phyloP scores from a whole-genome alignment of 305 asterid genomes.

The Rubia tinctorum region DNA sequence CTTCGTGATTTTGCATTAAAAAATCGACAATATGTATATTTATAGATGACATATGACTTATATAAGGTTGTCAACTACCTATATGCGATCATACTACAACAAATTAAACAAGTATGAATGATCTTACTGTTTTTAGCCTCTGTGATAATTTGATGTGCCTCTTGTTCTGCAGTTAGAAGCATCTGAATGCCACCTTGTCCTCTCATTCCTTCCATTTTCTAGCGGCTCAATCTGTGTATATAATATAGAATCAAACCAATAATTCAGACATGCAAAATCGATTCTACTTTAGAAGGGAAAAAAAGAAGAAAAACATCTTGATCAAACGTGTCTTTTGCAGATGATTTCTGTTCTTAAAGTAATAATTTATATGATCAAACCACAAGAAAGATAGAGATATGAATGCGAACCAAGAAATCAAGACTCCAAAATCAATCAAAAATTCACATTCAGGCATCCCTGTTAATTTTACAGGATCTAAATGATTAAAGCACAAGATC shows the following conservation, averaged over 20 bases:
- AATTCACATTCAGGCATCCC: too few relatives aligned
- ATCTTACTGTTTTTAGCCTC: conserved; percentile 65
- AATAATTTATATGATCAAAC: too few relatives aligned
- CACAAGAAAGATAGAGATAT: background rate
- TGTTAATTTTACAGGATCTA: background rate
- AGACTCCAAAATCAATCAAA: background rate
- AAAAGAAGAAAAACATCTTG: background rate
- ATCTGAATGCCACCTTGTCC: conserved; percentile 94
- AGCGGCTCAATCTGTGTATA: background rate
- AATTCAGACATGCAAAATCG: background rate
- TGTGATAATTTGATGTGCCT: conserved; percentile 82
- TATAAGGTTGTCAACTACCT: too few relatives aligned
- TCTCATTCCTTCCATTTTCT: conserved; percentile 66
- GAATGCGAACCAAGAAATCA: background rate
- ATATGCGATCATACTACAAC: too few relatives aligned
- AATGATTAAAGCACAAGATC: background rate
- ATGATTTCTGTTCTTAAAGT: too few relatives aligned
- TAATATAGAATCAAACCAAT: too few relatives aligned
- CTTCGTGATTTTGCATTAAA: too few relatives aligned
- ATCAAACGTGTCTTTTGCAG: background rate
- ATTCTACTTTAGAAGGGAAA: too few relatives aligned
- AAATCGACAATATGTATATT: too few relatives aligned
- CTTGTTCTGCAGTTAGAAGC: conserved; percentile 83
- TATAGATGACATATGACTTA: too few relatives aligned
- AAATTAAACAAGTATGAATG: background rate